phyloP scores from a whole-genome alignment of 768 basidiomycete genomes.

The Mycena vitilis region DNA sequence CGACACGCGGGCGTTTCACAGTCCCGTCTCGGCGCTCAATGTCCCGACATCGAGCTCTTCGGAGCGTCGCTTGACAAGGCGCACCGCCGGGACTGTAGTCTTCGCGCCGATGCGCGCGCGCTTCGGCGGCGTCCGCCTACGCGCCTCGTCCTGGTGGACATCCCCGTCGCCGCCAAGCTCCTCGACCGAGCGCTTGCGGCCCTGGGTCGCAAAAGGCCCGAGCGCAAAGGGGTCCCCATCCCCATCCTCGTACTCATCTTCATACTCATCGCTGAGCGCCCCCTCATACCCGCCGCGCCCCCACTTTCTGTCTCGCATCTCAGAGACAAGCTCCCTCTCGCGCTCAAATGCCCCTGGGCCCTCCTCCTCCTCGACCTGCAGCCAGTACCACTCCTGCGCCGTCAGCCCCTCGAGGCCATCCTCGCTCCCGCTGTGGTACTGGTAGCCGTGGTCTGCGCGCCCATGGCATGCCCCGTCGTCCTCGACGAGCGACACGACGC shows the following conservation, averaged over 20 bases:
- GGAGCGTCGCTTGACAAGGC: constrained; percentile 3
- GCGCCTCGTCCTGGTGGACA: neutral
- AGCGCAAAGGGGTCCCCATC: neutral
- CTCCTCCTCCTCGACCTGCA: constrained; percentile 50
- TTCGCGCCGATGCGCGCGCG: constrained; percentile 1
- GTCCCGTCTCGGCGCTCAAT: neutral
- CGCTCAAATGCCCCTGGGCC: constrained; percentile 41
- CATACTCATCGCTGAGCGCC: neutral
- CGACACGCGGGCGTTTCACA: constrained; percentile 5
- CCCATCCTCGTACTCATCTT: constrained; percentile 1
- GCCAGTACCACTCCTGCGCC: constrained; percentile 42
- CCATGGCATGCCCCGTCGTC: neutral
- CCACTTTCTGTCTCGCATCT: constrained; percentile 19
- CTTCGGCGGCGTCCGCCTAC: neutral
- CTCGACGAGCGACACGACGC: constrained; percentile 26
- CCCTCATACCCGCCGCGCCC: constrained; percentile 10
- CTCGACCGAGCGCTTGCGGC: constrained; percentile 42
- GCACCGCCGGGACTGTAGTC: neutral
- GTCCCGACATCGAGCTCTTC: constrained; percentile 5
- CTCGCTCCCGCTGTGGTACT: no score
- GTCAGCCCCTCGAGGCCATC: constrained; percentile 13
- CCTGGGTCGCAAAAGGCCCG: neutral
- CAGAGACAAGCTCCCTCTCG: constrained; percentile 34
- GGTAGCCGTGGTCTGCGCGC: neutral
- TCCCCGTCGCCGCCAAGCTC: constrained; percentile 45